Evolutionary conservation across 176 grass and related monocot genomes (phyloP).

Genomic region (Dactylis glomerata): DNA sequence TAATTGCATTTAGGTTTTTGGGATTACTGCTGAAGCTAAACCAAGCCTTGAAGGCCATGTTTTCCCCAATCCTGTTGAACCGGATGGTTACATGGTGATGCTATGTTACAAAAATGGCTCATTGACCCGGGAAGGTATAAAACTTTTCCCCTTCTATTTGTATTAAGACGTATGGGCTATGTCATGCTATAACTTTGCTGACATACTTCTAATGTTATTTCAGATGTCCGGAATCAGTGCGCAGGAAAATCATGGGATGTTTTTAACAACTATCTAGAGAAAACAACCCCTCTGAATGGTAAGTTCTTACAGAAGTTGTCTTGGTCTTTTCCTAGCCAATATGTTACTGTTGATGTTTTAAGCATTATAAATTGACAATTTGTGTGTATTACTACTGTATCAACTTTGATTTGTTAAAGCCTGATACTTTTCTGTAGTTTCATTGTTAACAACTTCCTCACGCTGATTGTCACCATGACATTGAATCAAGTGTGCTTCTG

Average conservation of each 20-base stretch:
- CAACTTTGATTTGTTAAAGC: neutral
- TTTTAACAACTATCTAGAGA: slow-evolving; percentile 70
- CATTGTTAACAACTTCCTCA: neutral
- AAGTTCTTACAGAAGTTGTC: slow-evolving; percentile 6
- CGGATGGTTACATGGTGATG: slow-evolving; percentile 97
- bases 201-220: slow-evolving; percentile 16
- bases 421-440: slow-evolving; percentile 1
- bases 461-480: neutral
- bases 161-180: neutral
- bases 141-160: neutral
- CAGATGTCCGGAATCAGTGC: slow-evolving; percentile 75
- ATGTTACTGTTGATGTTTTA: neutral
- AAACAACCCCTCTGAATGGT: slow-evolving; percentile 76
- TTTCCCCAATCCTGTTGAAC: slow-evolving; percentile 92
- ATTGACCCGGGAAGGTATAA: slow-evolving; percentile 82
- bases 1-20: slow-evolving; percentile 64
- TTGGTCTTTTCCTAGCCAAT: neutral
- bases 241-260: slow-evolving; percentile 85
- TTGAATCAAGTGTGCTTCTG: neutral
- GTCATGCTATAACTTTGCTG: slow-evolving; percentile 5
- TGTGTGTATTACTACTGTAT: neutral
- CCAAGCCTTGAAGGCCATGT: slow-evolving; percentile 93
- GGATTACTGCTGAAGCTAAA: slow-evolving; percentile 79
- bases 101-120: slow-evolving; percentile 98
- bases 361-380: neutral